These are phyloP conservation scores for Odontarrhena argentea DNA, from an alignment of 345 rosid species.

Conservation along the genomic window DNA sequence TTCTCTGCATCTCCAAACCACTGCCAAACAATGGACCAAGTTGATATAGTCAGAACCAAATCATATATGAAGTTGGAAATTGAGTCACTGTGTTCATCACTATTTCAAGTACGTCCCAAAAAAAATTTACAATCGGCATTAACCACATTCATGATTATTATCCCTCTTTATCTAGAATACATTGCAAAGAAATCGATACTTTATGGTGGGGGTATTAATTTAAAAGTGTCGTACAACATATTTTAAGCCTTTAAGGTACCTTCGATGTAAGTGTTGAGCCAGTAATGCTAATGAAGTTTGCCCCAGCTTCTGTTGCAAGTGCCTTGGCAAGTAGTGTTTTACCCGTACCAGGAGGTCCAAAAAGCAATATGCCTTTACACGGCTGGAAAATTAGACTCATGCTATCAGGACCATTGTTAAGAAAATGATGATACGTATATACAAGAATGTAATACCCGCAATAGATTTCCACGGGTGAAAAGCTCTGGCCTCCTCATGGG, in stretches of 20 bases:
- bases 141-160: conserved; percentile 5
- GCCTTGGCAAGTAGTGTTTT: conserved; percentile 97
- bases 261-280: conserved; percentile 97
- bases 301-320: conserved; percentile 97
- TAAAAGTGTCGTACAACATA: conserved; percentile 6
- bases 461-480: conserved; percentile 83
- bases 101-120: neutral
- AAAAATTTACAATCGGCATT: neutral
- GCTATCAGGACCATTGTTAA: conserved; percentile 7
- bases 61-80: conserved; percentile 8
- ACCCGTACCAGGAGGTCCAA: conserved; percentile 99
- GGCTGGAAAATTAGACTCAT: conserved; percentile 56
- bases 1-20: conserved; percentile 99
- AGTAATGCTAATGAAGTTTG: conserved; percentile 94
- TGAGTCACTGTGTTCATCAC: neutral
- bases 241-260: conserved; percentile 48
- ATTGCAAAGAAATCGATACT: neutral
- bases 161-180: neutral
- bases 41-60: conserved; percentile 28
- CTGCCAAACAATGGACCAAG: conserved; percentile 43
- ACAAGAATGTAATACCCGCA: conserved; percentile 59
- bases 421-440: neutral
- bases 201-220: neutral
- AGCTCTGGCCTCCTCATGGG: conserved; percentile 98
- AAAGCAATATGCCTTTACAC: conserved; percentile 95